Percentiles rank a stretch among this genome's conserved stretches.
Evolutionary conservation across 1,284 basidiomycete genomes (phyloP).

Genomic region (Malassezia obtusa): DNA sequence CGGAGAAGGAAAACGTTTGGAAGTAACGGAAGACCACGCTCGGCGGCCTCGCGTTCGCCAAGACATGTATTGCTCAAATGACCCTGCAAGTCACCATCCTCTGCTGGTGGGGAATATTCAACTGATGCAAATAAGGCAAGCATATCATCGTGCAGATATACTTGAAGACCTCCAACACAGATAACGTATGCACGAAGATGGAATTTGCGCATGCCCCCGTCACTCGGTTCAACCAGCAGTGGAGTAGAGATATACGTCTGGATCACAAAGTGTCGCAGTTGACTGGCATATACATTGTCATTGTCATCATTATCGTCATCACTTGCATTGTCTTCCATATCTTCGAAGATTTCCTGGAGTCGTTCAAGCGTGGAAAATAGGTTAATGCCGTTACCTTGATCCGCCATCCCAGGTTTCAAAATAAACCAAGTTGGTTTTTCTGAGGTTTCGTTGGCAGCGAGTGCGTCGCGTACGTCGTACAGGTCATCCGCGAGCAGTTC

Average conservation of each 20-base stretch:
- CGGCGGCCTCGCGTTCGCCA: slow-evolving; percentile 14
- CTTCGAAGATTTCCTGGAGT: slow-evolving; percentile 68
- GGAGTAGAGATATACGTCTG: slow-evolving; percentile 57
- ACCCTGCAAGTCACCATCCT: slow-evolving; percentile 56
- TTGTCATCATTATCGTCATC: slow-evolving; percentile 15
- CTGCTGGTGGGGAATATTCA: slow-evolving; percentile 23
- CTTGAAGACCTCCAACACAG: slow-evolving; percentile 53
- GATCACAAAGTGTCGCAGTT: slow-evolving; percentile 89
- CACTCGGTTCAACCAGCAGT: slow-evolving; percentile 16
- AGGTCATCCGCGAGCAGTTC: slow-evolving; percentile 88
- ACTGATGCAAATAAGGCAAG: slow-evolving; percentile 66
- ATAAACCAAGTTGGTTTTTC: slow-evolving; percentile 49
- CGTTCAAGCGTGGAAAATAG: slow-evolving; percentile 72
- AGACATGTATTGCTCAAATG: slow-evolving; percentile 94
- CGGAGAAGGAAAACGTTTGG: slow-evolving; percentile 8
- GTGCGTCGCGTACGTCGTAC: slow-evolving; percentile 66
- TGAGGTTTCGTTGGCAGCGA: slow-evolving; percentile 50
- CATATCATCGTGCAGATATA: slow-evolving; percentile 63
- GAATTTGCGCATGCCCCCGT: slow-evolving; percentile 54
- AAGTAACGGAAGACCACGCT: slow-evolving; percentile 58
- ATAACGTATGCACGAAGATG: slow-evolving; percentile 90
- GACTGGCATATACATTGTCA: slow-evolving; percentile 53
- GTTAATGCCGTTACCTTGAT: slow-evolving; percentile 86
- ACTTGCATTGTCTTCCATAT: slow-evolving; percentile 56
- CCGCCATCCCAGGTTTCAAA: slow-evolving; percentile 95